Conservation (phyloP, 192 early-diverging fungal genomes). For the Coemansia sp. region DNA sequence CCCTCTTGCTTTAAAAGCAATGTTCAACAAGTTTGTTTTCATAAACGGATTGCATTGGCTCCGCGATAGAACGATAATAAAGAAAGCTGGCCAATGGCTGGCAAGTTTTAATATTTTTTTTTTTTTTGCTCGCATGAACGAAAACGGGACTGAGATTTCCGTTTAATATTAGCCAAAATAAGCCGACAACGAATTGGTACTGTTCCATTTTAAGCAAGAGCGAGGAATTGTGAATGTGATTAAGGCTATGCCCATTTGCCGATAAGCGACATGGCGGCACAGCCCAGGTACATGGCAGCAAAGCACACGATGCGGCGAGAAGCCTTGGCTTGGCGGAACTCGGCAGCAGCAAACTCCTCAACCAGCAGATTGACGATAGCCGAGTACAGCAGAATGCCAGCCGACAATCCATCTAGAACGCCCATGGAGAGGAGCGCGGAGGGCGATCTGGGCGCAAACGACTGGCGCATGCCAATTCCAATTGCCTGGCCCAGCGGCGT, state of each 20-base stretch:
- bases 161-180: too few species aligned
- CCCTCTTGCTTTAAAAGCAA: not conserved
- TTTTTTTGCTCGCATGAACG: too few species aligned
- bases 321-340: slow-evolving; percentile 46
- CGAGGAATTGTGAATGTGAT: too few species aligned
- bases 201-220: too few species aligned
- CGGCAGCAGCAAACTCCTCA: slow-evolving; percentile 60
- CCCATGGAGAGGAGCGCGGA: slow-evolving; percentile 66
- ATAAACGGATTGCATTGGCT: too few species aligned
- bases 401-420: slow-evolving; percentile 73
- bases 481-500: slow-evolving; percentile 81
- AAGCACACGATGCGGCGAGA: slow-evolving; percentile 54
- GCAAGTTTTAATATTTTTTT: too few species aligned
- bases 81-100: too few species aligned
- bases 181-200: too few species aligned
- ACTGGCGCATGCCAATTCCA: slow-evolving; percentile 67
- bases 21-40: too few species aligned
- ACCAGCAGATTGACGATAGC: slow-evolving; percentile 73
- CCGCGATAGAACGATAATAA: too few species aligned
- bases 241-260: slow-evolving; percentile 76
- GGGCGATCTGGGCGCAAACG: slow-evolving; percentile 58
- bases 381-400: slow-evolving; percentile 81
- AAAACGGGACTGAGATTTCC: too few species aligned
- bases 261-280: slow-evolving; percentile 73
- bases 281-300: slow-evolving; percentile 65